Conservation (phyloP, 441 rosid genomes). For the Populus hybrid region DNA sequence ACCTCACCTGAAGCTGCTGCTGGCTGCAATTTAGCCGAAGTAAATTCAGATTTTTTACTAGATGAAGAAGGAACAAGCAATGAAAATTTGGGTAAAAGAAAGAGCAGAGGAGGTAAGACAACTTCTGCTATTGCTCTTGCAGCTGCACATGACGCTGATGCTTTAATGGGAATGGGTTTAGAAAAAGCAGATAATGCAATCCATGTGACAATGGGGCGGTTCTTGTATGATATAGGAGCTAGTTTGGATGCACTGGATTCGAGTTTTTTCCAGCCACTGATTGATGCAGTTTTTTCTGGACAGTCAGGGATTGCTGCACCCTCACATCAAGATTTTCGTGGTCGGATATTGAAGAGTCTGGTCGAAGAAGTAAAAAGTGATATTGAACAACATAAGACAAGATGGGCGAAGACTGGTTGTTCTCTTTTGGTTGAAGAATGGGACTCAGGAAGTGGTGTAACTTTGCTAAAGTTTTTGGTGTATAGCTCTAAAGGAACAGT, state of each 20-base stretch:
- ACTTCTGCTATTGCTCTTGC: conserved; percentile 20
- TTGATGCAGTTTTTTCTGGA: conserved; percentile 59
- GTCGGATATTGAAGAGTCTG: conserved; percentile 64
- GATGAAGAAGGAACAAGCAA: conserved; percentile 36
- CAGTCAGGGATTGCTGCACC: conserved; percentile 47
- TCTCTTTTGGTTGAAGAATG: conserved; percentile 70
- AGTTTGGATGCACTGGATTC: conserved; percentile 65
- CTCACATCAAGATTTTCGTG: conserved; percentile 57
- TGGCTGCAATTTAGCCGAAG: conserved; percentile 25
- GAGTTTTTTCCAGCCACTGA: conserved; percentile 59
- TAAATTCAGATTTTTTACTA: conserved; percentile 29
- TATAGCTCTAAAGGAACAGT: conserved; percentile 63
- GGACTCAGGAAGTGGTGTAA: conserved; percentile 43
- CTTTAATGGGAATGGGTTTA: conserved; percentile 17
- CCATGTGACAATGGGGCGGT: conserved; percentile 59
- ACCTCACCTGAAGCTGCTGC: conserved; percentile 26
- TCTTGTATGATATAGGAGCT: conserved; percentile 80
- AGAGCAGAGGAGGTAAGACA: conserved; percentile 20
- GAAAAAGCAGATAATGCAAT: conserved; percentile 35
- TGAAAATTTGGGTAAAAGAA: conserved; percentile 44
- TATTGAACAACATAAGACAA: conserved; percentile 30
- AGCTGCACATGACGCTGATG: conserved; percentile 14
- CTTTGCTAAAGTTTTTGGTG: conserved; percentile 55
- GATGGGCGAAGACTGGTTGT: conserved; percentile 75
- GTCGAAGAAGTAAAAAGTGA: conserved; percentile 70